Conservation (phyloP, 2,329 filamentous ascomycete species). For the Helotiales sp. region DNA sequence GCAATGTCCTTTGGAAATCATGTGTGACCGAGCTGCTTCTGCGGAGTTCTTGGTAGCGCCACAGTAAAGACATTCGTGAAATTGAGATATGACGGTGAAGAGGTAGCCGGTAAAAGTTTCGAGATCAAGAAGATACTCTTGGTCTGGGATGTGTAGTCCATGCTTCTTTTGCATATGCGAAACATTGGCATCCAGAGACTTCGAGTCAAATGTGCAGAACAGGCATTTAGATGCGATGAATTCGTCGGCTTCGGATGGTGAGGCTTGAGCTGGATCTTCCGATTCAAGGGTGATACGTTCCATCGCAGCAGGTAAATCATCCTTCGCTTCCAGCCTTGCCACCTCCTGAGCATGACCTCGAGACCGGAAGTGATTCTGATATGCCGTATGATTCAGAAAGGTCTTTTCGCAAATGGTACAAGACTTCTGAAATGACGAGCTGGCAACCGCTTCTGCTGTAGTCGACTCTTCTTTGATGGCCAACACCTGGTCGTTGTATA, state of each 20-base stretch:
- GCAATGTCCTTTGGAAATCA: constrained; percentile 50
- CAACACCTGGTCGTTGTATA: constrained; percentile 16
- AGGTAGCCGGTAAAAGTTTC: constrained; percentile 49
- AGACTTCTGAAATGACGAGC: constrained; percentile 11
- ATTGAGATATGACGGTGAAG: constrained; percentile 47
- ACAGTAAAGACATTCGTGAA: constrained; percentile 52
- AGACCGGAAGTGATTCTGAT: constrained; percentile 19
- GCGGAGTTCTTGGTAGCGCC: constrained; percentile 43
- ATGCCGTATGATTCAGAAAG: constrained; percentile 16
- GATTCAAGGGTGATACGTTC: neutral
- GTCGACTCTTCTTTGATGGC: neutral
- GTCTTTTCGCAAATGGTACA: constrained; percentile 15
- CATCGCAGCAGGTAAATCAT: neutral
- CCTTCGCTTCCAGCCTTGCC: neutral
- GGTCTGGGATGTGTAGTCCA: constrained; percentile 45
- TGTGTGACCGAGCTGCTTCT: constrained; percentile 51
- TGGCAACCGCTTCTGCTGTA: neutral
- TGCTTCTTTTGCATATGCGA: constrained; percentile 51
- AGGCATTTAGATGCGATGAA: constrained; percentile 40
- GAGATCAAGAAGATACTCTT: constrained; percentile 45
- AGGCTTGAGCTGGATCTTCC: constrained; percentile 2
- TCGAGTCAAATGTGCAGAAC: constrained; percentile 41
- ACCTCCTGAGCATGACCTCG: constrained; percentile 12
- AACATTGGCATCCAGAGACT: constrained; percentile 40
- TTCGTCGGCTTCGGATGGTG: neutral